phyloP scores from a whole-genome alignment of 2,329 filamentous ascomycete species.

The Acephala macrosclerotiorum region DNA sequence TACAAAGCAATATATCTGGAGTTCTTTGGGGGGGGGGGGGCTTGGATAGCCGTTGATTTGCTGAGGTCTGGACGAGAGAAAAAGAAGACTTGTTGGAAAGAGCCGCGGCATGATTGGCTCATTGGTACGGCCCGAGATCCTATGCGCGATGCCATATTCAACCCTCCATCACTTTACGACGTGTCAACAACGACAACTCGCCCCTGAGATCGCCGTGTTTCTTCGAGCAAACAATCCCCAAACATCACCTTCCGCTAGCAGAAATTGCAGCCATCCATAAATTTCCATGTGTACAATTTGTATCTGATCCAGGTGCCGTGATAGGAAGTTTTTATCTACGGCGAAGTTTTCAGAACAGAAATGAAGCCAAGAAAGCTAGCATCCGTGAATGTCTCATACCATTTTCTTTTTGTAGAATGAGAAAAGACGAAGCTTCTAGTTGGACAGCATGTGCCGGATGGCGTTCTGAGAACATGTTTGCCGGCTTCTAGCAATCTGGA shows the following conservation, averaged over 20 bases:
- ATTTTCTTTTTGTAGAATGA: background rate
- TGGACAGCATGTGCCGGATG: background rate
- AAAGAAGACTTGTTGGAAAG: background rate
- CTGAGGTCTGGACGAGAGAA: background rate
- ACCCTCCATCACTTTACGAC: background rate
- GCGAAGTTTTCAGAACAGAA: background rate
- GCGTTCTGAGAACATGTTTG: conserved; percentile 1
- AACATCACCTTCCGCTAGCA: background rate
- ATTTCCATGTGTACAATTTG: no score
- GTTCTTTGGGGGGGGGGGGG: no score
- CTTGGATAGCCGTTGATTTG: no score
- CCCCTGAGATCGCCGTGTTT: background rate
- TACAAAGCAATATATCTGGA: no score
- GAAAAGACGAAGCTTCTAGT: background rate
- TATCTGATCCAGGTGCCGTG: no score
- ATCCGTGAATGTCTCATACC: no score
- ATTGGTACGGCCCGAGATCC: background rate
- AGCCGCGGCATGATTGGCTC: background rate
- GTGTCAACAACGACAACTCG: background rate
- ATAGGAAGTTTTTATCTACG: background rate
- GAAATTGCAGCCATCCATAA: no score
- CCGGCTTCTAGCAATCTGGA: background rate
- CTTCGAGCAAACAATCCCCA: background rate
- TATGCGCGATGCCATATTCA: background rate
- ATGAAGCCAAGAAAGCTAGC: background rate